Base-by-base conservation (phyloP, 2,329 filamentous ascomycete species). In the Colletotrichum viniferum region DNA sequence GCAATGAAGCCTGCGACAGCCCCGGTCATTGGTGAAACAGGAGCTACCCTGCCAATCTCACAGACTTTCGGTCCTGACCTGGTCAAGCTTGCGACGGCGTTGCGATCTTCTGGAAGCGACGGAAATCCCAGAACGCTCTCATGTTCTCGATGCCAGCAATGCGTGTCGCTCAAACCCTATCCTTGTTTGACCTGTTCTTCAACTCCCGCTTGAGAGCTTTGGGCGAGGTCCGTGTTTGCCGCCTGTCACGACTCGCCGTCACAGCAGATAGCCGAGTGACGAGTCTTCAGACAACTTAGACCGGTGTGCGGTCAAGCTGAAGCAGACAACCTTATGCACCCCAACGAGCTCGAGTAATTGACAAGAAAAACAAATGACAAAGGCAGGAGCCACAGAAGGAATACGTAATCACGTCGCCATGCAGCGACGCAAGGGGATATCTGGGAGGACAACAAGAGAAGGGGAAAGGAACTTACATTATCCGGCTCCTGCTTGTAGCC, bases 1-100 rank as follows among this genome's bases (percentile, higher is more conserved):
- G 70, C 73, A 61, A 69, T 74, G 73, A 58, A 79, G 79, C 79
- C 56, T 81, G 81, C 80, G 79, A 80, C 78, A 77, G 79, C 82
- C 85, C 86, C 81, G 82, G 84, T 82, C 83, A 80, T 80, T 87
- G 84, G 86, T 90, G 88, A 90, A 90, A 90, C 88, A 86, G 82
- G 81, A 84, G 79, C 78, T 83, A 85, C 86, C 88, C 85, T 89
- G 87, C 79, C 86, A 87, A 86, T 86, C 84, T 86, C 82, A 81
- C 79, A 80, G 77, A 81, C 81, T 80, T 78, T 81, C 80, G 84
- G 83, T 85, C 84, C 83, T 83, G 82, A 82, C 84, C 82, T 79
- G 82, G 85, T 79, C 83, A 86, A 82, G 84, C 83, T 86, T 87
- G 86, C 85, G 84, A 86, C 84, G 84, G 82, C 68, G 81, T 80